Base-by-base conservation (phyloP, 768 basidiomycete species). In the Tulasnella sp. region DNA sequence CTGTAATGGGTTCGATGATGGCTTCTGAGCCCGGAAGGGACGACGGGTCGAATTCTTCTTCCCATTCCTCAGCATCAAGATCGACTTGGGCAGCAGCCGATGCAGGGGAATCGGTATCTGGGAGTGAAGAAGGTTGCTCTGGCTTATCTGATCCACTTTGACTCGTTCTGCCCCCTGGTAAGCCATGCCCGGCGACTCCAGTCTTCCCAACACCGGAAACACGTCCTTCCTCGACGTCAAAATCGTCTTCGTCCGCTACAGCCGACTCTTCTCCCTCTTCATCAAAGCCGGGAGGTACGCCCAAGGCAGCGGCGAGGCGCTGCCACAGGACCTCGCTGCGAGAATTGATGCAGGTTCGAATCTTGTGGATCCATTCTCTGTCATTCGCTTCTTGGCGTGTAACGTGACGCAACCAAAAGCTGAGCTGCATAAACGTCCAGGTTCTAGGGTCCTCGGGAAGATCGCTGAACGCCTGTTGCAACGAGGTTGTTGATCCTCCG, bases 271-370 rank as follows among this genome's bases (percentile, higher is more conserved):
- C 59, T 35, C 63, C 61, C 3, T 68, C 69, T 3, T 65, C 67
- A 45, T 70, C 70, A 19, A 93, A 73, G 64, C 93, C 89, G 0
- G 83, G 83, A 8, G 91, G 90, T 4, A 91, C 83, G 4, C 91
- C 91, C 1, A 96, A 72, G 0, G 86, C 89, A 29, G 81, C 84
- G 64, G 91, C 92, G 64, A 93, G 72, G 57, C 89, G 78, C 67
- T 93, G 89, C 91, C 91, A 96, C 55, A 93, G 82, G 37, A 90
- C 78, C 64, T 93, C 90, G 12, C 82, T 84, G 62, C 82, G 83
- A 23, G 77, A 70, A 19, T 85, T 73, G 63, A 94, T 77, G 63
- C 88, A 90, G 54, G 74, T 76, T n/a, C 88, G 81, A 0, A 81
- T 78, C 8, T 77, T 77, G 64, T 75, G 73, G 43, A 83, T 79